Percentiles rank a stretch among this genome's conserved stretches.
These are phyloP conservation scores for Plasmodium cynomolgi DNA, from an alignment of 169 alveolate species.

Conservation along the genomic window DNA sequence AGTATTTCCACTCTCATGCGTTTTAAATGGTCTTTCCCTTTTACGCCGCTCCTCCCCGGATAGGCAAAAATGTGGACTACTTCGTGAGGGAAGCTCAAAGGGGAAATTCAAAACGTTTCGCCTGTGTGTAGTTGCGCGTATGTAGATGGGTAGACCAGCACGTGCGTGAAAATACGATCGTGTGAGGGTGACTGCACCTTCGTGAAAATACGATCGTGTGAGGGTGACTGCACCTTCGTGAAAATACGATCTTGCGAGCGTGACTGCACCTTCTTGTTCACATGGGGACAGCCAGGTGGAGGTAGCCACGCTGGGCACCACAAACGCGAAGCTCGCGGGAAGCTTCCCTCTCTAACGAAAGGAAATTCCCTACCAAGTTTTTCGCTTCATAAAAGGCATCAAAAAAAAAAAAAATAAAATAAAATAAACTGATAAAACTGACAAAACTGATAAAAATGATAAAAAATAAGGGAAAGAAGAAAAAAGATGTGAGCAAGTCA, in stretches of 20 bases:
- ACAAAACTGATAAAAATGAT: too few relatives aligned
- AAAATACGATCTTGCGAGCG: background rate
- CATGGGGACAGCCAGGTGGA: background rate
- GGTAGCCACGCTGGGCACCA: background rate
- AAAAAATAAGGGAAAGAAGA: constrained; percentile 28
- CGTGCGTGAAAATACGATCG: background rate
- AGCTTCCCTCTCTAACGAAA: background rate
- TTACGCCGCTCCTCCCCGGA: background rate
- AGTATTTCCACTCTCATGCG: background rate
- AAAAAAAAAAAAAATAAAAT: background rate
- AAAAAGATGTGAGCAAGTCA: constrained; percentile 5
- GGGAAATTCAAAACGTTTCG: background rate
- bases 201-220: background rate
- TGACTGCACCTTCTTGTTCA: background rate
- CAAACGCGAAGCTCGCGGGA: background rate
- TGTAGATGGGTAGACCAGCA: background rate
- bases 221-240: background rate
- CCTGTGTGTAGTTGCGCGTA: background rate
- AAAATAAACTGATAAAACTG: too few relatives aligned
- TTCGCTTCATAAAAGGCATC: background rate
- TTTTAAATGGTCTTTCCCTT: background rate
- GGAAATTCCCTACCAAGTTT: background rate
- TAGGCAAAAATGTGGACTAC: background rate
- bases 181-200: background rate
- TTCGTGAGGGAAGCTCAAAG: background rate